Evolutionary conservation across 768 basidiomycete species (phyloP).

Genomic region (Leccinum rimulosum): DNA sequence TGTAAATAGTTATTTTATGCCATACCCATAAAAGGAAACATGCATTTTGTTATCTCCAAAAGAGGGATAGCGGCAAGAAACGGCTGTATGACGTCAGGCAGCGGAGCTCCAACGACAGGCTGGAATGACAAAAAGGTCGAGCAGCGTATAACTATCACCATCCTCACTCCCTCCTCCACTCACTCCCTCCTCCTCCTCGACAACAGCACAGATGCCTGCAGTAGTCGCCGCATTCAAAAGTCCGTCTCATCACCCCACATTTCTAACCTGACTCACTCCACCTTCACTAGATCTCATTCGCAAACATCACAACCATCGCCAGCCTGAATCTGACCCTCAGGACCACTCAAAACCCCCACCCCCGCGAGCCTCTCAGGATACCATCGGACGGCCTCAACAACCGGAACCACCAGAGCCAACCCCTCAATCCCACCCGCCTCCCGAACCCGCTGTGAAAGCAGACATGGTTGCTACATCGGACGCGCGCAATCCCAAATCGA

Average conservation of each 20-base stretch:
- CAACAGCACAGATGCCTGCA: constrained; percentile 50
- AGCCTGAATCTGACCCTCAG: constrained; percentile 34
- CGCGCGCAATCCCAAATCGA: constrained; percentile 67
- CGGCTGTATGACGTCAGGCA: constrained; percentile 30
- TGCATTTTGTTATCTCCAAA: neutral
- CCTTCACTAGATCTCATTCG: constrained; percentile 65
- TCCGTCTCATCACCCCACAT: constrained; percentile 33
- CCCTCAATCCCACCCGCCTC: constrained; percentile 27
- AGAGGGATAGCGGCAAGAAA: constrained; percentile 9
- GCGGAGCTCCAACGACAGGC: constrained; percentile 32
- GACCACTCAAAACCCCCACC: constrained; percentile 17
- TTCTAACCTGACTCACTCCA: constrained; percentile 18
- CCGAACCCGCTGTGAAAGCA: constrained; percentile 12
- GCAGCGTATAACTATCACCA: constrained; percentile 13
- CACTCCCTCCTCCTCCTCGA: constrained; percentile 5
- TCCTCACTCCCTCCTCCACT: neutral
- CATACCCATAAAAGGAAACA: neutral
- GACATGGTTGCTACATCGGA: constrained; percentile 61
- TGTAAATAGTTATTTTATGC: neutral
- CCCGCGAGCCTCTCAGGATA: constrained; percentile 21
- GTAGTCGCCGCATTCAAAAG: constrained; percentile 91
- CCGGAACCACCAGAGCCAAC: constrained; percentile 41
- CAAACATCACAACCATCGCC: constrained; percentile 64
- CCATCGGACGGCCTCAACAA: constrained; percentile 35
- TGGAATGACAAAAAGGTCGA: constrained; percentile 32